A percentile compares a stretch with the other conserved stretches of the same genome.
Evolutionary conservation across 2,329 filamentous ascomycete species (phyloP).

Genomic region (Juglanconis juglandina): DNA sequence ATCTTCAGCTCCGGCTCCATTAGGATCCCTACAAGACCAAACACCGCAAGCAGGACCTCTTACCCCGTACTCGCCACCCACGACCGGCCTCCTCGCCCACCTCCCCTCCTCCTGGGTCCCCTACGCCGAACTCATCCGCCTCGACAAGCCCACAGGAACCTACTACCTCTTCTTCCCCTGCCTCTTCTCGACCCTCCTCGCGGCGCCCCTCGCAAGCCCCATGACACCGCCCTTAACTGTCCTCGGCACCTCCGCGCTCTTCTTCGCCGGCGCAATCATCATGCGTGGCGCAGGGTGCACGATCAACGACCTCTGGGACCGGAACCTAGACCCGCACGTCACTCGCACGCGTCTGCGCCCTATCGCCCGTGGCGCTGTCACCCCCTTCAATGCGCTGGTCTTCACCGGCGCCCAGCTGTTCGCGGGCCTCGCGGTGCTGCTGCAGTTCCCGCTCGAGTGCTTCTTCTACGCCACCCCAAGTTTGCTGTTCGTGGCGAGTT

Average conservation of each 20-base stretch:
- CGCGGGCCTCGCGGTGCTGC: conserved; percentile 66
- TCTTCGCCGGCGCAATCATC: conserved; percentile 72
- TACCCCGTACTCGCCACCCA: conserved; percentile 61
- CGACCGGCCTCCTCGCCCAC: conserved; percentile 64
- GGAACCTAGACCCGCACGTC: conserved; percentile 80
- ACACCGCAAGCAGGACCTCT: conserved; percentile 16
- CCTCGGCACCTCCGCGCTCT: conserved; percentile 63
- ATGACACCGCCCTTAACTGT: conserved; percentile 59
- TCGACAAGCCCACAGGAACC: conserved; percentile 78
- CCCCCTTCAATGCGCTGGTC: conserved; percentile 65
- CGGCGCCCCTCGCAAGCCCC: conserved; percentile 65
- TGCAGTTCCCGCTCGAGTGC: conserved; percentile 72
- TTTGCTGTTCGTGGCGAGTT: conserved; percentile 68
- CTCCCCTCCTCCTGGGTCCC: conserved; percentile 70
- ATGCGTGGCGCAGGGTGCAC: conserved; percentile 87
- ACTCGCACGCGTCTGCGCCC: conserved; percentile 72
- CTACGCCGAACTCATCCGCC: conserved; percentile 76
- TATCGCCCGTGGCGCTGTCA: conserved; percentile 74
- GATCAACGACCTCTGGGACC: conserved; percentile 89
- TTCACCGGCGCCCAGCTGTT: conserved; percentile 75
- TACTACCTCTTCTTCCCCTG: conserved; percentile 86
- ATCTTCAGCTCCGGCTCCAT: background rate
- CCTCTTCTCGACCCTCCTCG: conserved; percentile 78
- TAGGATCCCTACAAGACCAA: background rate
- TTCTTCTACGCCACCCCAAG: conserved; percentile 76